Evolutionary conservation across 106 monocot species (phyloP).

Genomic region (Acanthochlamys bracteata): DNA sequence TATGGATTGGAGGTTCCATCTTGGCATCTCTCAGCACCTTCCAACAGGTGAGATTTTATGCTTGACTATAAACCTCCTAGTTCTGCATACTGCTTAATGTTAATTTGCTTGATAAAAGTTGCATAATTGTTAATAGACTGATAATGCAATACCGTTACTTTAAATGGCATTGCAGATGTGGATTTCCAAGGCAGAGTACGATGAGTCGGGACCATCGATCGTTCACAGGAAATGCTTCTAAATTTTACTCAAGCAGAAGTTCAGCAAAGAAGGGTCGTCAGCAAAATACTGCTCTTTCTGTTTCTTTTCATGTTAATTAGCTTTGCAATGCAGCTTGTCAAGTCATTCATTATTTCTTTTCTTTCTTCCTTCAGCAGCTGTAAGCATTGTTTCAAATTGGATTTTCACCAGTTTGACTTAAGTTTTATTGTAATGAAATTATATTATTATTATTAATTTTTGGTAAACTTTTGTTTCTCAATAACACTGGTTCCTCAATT

Average conservation of each 20-base stretch:
- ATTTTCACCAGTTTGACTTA: too few species aligned
- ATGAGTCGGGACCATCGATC: slow-evolving; percentile 21
- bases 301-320: neutral
- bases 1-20: slow-evolving; percentile 26
- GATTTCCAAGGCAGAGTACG: slow-evolving; percentile 21
- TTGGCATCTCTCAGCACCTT: slow-evolving; percentile 24
- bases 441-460: too few species aligned
- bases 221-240: slow-evolving; percentile 21
- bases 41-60: neutral
- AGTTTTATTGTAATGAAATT: neutral
- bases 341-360: neutral
- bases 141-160: too few species aligned
- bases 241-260: neutral
- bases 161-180: slow-evolving; percentile 7
- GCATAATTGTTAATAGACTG: too few species aligned
- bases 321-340: neutral
- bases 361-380: too few species aligned
- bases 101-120: too few species aligned
- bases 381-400: too few species aligned
- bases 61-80: too few species aligned
- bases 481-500: too few species aligned
- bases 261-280: neutral
- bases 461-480: neutral
- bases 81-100: too few species aligned
- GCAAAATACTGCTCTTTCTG: neutral